Evolutionary conservation across 805 yeast species (phyloP), one percentile per base, ranked within the genome.

Genomic region (Saccharomycopsis microspora): DNA sequence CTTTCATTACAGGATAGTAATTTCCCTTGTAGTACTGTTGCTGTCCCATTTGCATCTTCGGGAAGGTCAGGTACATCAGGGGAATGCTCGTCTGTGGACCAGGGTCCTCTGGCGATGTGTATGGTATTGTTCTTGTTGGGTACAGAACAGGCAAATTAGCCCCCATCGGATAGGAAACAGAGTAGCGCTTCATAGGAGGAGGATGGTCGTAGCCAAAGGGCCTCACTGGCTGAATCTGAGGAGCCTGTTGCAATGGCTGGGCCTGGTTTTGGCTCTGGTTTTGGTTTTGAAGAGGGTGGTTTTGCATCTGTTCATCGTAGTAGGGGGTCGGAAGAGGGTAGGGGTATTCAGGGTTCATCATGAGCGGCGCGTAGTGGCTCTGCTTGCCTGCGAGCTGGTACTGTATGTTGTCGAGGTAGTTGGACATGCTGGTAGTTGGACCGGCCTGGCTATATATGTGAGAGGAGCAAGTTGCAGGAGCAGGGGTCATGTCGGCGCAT

Each of bases 161-260:
- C 7, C 11, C 37, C 44, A 42, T 42, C 32, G 44, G 44, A 32
- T 42, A 42, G 3, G 38, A 30, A 5, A 42, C 44, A 2, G 44
- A 42, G 29, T 42, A 42, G 9, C 44, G 8, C 29, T 42, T 42
- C 32, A 41, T 41, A 19, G 43, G 29, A 9, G 43, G 29, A 8
- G 6, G 29, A 3, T 28, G n/a, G 8, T 27, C 19, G 19, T 19
- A 19, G 19, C 19, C 19, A 19, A 19, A 19, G 19, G 19, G 19
- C 19, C 19, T 19, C 19, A 19, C 19, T 19, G 19, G 19, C 19
- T 19, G 19, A 19, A 19, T 19, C 19, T 19, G 19, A 19, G 19
- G 19, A 1, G 19, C 19, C 19, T 19, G 19, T 19, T 19, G 19
- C 19, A 19, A 19, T 19, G 19, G 19, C 19, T 19, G 19, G 19